Evolutionary conservation across 345 rosid species (phyloP), one percentile per base, ranked within the genome.

Genomic region (Euphorbia peplus): DNA sequence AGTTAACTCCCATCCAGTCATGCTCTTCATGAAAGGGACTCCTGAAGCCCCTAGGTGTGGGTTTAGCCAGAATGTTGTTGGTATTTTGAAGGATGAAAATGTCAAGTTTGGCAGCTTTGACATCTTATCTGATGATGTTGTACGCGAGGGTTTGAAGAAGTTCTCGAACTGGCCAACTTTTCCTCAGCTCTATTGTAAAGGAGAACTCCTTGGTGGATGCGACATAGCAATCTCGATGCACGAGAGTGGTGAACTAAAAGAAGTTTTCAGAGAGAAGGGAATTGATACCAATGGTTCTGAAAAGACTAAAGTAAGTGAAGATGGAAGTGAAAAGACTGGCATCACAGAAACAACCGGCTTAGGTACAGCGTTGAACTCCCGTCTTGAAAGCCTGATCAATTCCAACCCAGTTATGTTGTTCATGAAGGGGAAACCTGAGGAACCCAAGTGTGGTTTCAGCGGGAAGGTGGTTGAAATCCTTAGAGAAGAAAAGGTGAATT

Each of bases 111-210:
- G 91, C 51, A 88, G 83, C 21, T 95, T 92, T 42, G 96, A 95
- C 69, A 90, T 95, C 74, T 76, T 95, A 10, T 85, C 84, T 0
- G 91, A 90, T 41, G 76, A 77, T 44, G 89, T 85, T 76, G 90
- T 95, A 76, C 86, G 97, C 44, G 98, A 95, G 78, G 98, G 96
- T 18, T 83, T 92, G 85, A 95, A 95, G 84, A 83, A 88, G 80
- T 88, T 84, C 84, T 95, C 97, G 4, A 87, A 95, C 70, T 92
- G 99, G 99, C 99, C 99, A n/a, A 95, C 99, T 41, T 95, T 75
- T 79, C 99, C 99, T 78, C 98, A 92, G 83, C 85, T 95, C 60
- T 95, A 88, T 78, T 87, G 87, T 87, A 92, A 84, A 16, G 97
- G 99, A 47, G 98, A 95, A 71, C 93, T 95, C 61, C 90, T 95